phyloP scores from a whole-genome alignment of 768 basidiomycete species.

The Leccinum imitatum region DNA sequence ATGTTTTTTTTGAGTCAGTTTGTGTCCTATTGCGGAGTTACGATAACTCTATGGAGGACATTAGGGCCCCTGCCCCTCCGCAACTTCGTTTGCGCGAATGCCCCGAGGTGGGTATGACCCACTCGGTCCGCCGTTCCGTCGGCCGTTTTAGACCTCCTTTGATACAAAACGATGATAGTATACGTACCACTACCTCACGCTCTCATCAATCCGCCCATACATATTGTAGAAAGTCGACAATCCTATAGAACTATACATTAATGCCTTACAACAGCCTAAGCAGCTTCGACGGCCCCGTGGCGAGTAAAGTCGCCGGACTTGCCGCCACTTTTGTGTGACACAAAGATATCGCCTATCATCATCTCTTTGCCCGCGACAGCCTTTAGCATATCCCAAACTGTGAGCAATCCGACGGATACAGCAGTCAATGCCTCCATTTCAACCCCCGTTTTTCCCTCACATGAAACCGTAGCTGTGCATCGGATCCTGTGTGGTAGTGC shows the following conservation, averaged over 20 bases:
- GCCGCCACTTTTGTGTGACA: slow-evolving; percentile 71
- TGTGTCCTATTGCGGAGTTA: too few relatives aligned
- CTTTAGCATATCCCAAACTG: slow-evolving; percentile 94
- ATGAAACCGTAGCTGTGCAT: slow-evolving; percentile 68
- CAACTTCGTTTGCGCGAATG: too few relatives aligned
- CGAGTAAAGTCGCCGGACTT: slow-evolving; percentile 66
- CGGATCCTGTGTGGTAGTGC: slow-evolving; percentile 47
- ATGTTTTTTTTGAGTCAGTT: too few relatives aligned
- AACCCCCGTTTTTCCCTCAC: slow-evolving; percentile 81
- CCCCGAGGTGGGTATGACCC: too few relatives aligned
- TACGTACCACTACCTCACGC: not conserved
- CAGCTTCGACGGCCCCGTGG: not conserved
- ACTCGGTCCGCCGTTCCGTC: too few relatives aligned
- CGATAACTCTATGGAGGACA: too few relatives aligned
- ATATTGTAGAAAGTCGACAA: not conserved
- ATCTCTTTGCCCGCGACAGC: slow-evolving; percentile 87
- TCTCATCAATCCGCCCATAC: not conserved
- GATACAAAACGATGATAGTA: not conserved
- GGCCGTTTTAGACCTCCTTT: too few relatives aligned
- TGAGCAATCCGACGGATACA: slow-evolving; percentile 73
- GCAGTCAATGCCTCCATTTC: slow-evolving; percentile 95
- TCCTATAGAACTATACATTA: not conserved
- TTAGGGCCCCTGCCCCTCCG: too few relatives aligned
- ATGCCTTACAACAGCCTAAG: not conserved
- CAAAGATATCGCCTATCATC: slow-evolving; percentile 68